Evolutionary conservation across 139 green algal genomes (phyloP).

Genomic region (Chlorella sp.): DNA sequence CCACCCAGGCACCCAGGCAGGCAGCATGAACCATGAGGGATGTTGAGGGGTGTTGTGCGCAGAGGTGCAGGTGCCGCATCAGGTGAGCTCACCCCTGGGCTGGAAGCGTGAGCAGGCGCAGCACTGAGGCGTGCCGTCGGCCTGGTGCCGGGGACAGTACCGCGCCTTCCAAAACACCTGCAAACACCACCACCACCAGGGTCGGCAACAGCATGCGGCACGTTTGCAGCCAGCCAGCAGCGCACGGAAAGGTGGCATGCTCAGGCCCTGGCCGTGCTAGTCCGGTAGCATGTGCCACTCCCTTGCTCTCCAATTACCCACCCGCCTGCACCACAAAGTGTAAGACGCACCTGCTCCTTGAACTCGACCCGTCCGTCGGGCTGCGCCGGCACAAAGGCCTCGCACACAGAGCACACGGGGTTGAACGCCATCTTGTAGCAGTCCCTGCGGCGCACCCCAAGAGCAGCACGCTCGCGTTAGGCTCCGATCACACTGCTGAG

Average conservation of each 20-base stretch:
- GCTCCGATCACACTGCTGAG: background rate
- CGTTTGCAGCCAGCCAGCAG: no score
- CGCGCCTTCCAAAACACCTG: no score
- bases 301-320: no score
- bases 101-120: constrained; percentile 52
- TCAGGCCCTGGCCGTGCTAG: no score
- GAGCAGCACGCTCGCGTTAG: background rate
- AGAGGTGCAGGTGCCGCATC: background rate
- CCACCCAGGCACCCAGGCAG: background rate
- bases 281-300: no score
- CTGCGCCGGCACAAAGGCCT: constrained; percentile 32
- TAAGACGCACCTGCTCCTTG: constrained; percentile 29
- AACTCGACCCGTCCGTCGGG: constrained; percentile 40
- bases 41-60: background rate
- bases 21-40: background rate
- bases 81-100: constrained; percentile 15
- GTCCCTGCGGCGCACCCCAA: constrained; percentile 12
- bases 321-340: no score
- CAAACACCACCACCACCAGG: no score
- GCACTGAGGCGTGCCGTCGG: constrained; percentile 56
- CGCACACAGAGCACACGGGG: constrained; percentile 58
- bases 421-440: constrained; percentile 41
- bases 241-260: no score
- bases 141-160: constrained; percentile 51
- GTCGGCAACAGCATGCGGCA: no score